Evolutionary conservation across 202 grass and related monocot species (phyloP).

Genomic region (Tripidium arundinaceum): DNA sequence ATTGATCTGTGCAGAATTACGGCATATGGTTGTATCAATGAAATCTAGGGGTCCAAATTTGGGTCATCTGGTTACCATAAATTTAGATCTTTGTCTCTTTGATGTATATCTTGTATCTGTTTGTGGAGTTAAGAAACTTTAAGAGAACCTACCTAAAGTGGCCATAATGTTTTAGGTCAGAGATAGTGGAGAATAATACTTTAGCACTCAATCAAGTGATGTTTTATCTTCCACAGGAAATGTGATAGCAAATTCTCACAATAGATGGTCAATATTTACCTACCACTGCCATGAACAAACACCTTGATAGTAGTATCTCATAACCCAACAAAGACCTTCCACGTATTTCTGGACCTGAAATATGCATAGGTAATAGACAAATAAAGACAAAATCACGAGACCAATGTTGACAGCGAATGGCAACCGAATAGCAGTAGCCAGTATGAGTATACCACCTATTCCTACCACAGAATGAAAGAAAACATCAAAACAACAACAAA

Average conservation of each 20-base stretch:
- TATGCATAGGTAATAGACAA: conserved; percentile 21
- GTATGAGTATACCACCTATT: not conserved
- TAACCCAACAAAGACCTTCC: conserved; percentile 99
- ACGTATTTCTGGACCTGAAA: conserved; percentile 94
- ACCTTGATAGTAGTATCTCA: conserved; percentile 98
- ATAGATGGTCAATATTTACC: conserved; percentile 29
- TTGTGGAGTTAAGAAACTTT: too few relatives aligned
- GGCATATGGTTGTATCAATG: too few relatives aligned
- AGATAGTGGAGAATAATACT: not conserved
- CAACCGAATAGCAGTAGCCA: not conserved
- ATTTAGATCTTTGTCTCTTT: too few relatives aligned
- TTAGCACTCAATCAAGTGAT: not conserved
- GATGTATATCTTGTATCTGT: too few relatives aligned
- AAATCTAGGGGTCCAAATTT: too few relatives aligned
- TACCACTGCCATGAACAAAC: conserved; percentile 99
- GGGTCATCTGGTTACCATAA: too few relatives aligned
- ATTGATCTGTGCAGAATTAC: too few relatives aligned
- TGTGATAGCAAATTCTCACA: conserved; percentile 2
- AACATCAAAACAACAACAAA: not conserved
- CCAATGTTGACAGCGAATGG: not conserved
- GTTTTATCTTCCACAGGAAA: conserved; percentile 6
- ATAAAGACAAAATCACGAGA: not conserved
- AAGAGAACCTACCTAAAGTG: too few relatives aligned
- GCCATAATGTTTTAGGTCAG: not conserved
- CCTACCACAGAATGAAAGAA: conserved; percentile 14